Evolutionary conservation across 2,329 filamentous ascomycete genomes (phyloP).

Genomic region (Mariannaea sp.): DNA sequence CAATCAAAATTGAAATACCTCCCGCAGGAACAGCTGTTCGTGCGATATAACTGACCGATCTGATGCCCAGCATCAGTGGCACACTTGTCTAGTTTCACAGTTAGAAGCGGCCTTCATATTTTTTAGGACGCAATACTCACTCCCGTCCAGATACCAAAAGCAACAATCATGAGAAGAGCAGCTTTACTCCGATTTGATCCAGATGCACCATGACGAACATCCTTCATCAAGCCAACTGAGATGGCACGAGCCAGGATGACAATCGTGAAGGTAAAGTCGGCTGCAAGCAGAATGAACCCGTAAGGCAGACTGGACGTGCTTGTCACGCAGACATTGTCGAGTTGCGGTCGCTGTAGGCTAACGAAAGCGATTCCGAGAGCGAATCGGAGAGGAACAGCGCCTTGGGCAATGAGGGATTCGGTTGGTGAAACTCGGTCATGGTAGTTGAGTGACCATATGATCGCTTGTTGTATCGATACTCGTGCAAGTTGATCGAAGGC

Average conservation of each 20-base stretch:
- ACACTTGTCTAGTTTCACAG: constrained; percentile 51
- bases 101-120: background rate
- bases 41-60: constrained; percentile 47
- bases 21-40: constrained; percentile 57
- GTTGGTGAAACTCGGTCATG: constrained; percentile 45
- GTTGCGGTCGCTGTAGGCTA: constrained; percentile 58
- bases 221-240: constrained; percentile 42
- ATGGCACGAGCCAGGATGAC: constrained; percentile 50
- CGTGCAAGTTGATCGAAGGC: constrained; percentile 63
- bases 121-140: constrained; percentile 46
- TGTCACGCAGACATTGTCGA: constrained; percentile 58
- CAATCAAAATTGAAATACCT: constrained; percentile 55
- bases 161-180: constrained; percentile 48
- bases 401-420: constrained; percentile 49
- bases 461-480: constrained; percentile 57
- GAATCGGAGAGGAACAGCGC: constrained; percentile 53
- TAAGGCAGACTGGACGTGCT: constrained; percentile 51
- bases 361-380: constrained; percentile 59
- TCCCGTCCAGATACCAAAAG: constrained; percentile 58
- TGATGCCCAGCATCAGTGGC: constrained; percentile 55
- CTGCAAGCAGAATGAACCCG: constrained; percentile 50
- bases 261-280: constrained; percentile 53
- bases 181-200: constrained; percentile 45
- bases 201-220: constrained; percentile 37
- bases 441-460: constrained; percentile 56